phyloP scores from a whole-genome alignment of 129 eudicot genomes.

The Daucus carota region DNA sequence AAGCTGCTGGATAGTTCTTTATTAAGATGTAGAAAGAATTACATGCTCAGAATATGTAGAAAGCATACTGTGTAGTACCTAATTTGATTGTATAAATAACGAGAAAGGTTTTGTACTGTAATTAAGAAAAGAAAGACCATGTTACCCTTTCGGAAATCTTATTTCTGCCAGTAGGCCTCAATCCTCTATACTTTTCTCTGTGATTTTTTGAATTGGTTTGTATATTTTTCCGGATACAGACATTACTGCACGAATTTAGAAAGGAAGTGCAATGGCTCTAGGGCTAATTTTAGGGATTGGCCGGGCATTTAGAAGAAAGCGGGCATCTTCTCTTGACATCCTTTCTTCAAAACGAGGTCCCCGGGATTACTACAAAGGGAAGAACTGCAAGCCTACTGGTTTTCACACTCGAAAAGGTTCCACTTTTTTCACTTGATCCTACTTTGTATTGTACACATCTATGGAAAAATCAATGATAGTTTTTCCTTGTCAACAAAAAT shows the following conservation, averaged over 20 bases:
- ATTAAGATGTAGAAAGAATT: too few relatives aligned
- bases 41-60: too few relatives aligned
- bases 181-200: neutral
- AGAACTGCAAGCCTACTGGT: conserved; percentile 91
- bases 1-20: too few relatives aligned
- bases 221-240: neutral
- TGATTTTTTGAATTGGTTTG: neutral
- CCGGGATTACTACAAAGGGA: conserved; percentile 80
- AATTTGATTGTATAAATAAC: neutral
- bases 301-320: conserved; percentile 65
- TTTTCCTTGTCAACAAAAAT: neutral
- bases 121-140: neutral
- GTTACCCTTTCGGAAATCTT: neutral
- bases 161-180: neutral
- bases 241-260: neutral
- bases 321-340: conserved; percentile 73
- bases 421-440: neutral
- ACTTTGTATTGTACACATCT: neutral
- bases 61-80: too few relatives aligned
- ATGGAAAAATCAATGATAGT: neutral
- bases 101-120: neutral
- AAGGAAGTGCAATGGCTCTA: neutral
- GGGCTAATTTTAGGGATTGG: conserved; percentile 46
- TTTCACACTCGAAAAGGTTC: conserved; percentile 94
- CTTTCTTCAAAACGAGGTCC: conserved; percentile 70